phyloP scores from a whole-genome alignment of 2,329 filamentous ascomycete genomes.

The Rutstroemia sp. region DNA sequence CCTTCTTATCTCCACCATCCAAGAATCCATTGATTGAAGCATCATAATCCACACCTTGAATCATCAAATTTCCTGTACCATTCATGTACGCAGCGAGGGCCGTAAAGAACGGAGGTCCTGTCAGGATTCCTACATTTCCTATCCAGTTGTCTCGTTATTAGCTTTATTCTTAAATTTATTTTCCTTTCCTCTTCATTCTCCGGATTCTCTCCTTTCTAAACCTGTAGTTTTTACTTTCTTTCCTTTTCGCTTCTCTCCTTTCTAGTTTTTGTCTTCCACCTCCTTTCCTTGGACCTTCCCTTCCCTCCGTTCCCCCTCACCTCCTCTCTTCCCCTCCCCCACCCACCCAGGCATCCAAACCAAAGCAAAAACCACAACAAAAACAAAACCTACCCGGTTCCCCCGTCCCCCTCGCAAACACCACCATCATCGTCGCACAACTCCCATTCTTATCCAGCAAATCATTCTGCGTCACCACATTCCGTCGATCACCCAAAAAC shows the following conservation, averaged over 20 bases:
- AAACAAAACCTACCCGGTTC: slow-evolving; percentile 20
- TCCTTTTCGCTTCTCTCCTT: not conserved
- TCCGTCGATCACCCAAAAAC: not conserved
- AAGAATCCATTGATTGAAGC: slow-evolving; percentile 40
- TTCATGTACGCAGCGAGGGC: slow-evolving; percentile 30
- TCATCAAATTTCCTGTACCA: slow-evolving; percentile 33
- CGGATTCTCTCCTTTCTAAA: not conserved
- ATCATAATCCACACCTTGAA: slow-evolving; percentile 48
- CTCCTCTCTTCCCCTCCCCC: too few relatives aligned
- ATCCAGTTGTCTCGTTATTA: not conserved
- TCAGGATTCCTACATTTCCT: slow-evolving; percentile 26
- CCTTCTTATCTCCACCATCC: slow-evolving; percentile 37
- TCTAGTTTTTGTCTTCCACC: not conserved
- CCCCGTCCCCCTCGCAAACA: slow-evolving; percentile 23
- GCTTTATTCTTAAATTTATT: not conserved
- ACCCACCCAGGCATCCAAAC: too few relatives aligned
- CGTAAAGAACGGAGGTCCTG: slow-evolving; percentile 24
- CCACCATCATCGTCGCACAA: slow-evolving; percentile 23
- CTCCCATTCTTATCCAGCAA: slow-evolving; percentile 9
- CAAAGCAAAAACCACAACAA: not conserved
- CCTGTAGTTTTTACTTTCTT: not conserved
- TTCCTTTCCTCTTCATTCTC: not conserved
- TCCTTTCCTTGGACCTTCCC: not conserved
- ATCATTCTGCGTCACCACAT: slow-evolving; percentile 6
- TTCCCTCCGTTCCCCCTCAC: too few relatives aligned